Base-by-base conservation (phyloP, 768 basidiomycete genomes). In the Amanita subjunquillea region DNA sequence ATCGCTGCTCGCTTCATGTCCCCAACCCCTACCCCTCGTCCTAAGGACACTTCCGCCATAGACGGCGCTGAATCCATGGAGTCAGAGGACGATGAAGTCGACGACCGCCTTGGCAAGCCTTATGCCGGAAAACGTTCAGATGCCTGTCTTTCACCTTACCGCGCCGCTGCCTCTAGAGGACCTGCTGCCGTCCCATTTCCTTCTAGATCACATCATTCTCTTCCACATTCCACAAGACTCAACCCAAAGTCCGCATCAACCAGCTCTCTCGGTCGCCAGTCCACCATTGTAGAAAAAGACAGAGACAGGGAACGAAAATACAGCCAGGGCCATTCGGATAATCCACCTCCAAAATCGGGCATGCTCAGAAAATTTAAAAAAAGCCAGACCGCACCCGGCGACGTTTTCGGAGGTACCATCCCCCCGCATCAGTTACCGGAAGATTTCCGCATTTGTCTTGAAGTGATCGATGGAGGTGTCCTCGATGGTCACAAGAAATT, bases 1-100 rank as follows among this genome's bases (percentile, higher is more conserved):
- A 96, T 96, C 56, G 93, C 93, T 43, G 85, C 93, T 22, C 84
- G 89, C 47, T 96, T 93, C 75, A 87, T 92, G 72, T 86, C 86
- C 3, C 87, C 87, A 8, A 83, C 83, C 27, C 77, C 70, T 22
- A 68, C 69, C 3, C 65, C 64, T 48, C 75, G 78, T 39, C 71
- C 74, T 58, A 75, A 80, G 55, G 81, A 80, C 50, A 71, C 74
- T 0, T 81, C 81, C 4, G 79, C 81, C 53, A 84, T 86, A 23
- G 87, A 90, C 56, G 79, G 75, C 40, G 51, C 20, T 3, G 87
- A 88, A 56, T 88, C 82, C 22, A 55, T 73, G 6, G 74, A 84
- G 48, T 81, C 82, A 3, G 85, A 87, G 25, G 79, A 85, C 37
- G 82, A 87, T 9, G 83, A 84, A 34, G 76, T 72, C 39, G 73